Base-by-base conservation (phyloP, 257 asterid genomes). In the Fraxinus americana region DNA sequence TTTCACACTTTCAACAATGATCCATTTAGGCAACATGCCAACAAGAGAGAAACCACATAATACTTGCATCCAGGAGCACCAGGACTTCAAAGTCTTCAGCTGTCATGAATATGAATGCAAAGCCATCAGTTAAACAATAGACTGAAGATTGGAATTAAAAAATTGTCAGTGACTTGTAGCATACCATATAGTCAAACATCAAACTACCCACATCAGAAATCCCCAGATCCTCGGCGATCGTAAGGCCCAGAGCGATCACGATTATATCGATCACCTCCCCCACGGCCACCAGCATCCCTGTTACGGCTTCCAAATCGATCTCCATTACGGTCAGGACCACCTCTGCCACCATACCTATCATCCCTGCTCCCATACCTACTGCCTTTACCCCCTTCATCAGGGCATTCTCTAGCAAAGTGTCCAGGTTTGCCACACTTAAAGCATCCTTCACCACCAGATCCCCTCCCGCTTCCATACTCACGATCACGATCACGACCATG, bases 211-310 rank as follows among this genome's bases (percentile, higher is more conserved):
- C 82, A 86, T 67, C 92, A 83, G 66, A 76, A 92, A 50, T 90
- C 88, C 30, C 94, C 92, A 70, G 86, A 36, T 54, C 89, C 85
- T 57, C 92, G 89, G 78, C 97, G 97, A 72, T 92, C 95, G 81
- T 92, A 92, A 12, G 97, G 97, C 39, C 97, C 97, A 75, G 97
- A 80, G 41, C 97, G 94, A 78, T 92, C 97, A 70, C 96, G 93
- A 74, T 72, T 81, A 75, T 85, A 85, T 39, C 94, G 86, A 11
- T 92, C 94, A 74, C 94, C 92, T 71, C 94, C 89, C 14, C 91
- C 96, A 71, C 77, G 86, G 45, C 91, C 91, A 78, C 91, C 89
- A 70, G 81, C 59, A 74, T 87, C 93, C 72, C 92, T 82, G 75
- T 74, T 83, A 67, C 88, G 91, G 74, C 94, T 87, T 83, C 97